Percentiles rank a stretch among this genome's conserved stretches.
Evolutionary conservation across 768 basidiomycete genomes (phyloP).

Genomic region (Mycena haematopus): DNA sequence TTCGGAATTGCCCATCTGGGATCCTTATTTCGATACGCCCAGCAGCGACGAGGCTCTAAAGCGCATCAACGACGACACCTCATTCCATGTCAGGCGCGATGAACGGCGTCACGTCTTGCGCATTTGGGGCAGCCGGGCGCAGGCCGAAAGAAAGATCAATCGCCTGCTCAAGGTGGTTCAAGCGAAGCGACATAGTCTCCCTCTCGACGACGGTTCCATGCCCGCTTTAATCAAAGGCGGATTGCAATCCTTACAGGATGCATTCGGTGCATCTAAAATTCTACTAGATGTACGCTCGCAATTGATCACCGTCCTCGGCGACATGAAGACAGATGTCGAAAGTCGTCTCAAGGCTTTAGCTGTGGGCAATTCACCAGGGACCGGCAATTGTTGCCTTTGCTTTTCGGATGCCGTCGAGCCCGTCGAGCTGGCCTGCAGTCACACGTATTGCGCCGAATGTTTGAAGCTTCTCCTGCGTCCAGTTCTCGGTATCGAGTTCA

Average conservation of each 20-base stretch:
- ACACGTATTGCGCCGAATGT: constrained; percentile 25
- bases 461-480: constrained; percentile 13
- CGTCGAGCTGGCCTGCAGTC: constrained; percentile 22
- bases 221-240: constrained; percentile 12
- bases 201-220: neutral
- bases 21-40: constrained; percentile 23
- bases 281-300: constrained; percentile 13
- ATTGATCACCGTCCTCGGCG: constrained; percentile 20
- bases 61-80: constrained; percentile 13
- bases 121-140: constrained; percentile 22
- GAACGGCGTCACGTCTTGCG: constrained; percentile 14
- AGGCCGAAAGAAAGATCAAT: constrained; percentile 17
- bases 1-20: constrained; percentile 15
- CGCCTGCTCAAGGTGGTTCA: constrained; percentile 20
- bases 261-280: constrained; percentile 20
- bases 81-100: constrained; percentile 24
- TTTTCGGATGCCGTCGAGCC: neutral
- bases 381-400: constrained; percentile 22
- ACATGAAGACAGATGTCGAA: constrained; percentile 17
- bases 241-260: constrained; percentile 10
- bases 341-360: neutral
- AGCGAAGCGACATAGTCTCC: constrained; percentile 17
- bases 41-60: constrained; percentile 16
- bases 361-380: neutral
- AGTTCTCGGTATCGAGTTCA: constrained; percentile 9